A percentile compares a stretch with the other conserved stretches of the same genome.
Evolutionary conservation across 345 rosid genomes (phyloP).

Genomic region (Eucalyptus marginata): DNA sequence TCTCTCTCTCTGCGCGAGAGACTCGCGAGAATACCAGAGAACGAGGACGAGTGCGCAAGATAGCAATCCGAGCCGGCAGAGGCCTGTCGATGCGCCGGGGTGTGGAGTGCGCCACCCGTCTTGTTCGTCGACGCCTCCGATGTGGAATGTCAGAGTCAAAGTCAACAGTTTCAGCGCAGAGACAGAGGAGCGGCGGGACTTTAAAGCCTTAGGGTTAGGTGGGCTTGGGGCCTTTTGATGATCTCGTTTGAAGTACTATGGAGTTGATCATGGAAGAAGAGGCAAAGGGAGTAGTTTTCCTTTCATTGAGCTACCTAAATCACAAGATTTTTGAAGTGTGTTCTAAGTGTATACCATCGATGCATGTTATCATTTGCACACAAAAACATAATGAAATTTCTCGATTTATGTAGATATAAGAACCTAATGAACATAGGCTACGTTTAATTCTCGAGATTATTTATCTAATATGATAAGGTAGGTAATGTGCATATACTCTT

Average conservation of each 20-base stretch:
- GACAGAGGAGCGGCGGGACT: not conserved
- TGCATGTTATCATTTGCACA: not conserved
- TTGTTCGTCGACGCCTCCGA: not conserved
- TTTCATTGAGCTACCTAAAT: not conserved
- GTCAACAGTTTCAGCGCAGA: not conserved
- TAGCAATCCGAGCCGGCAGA: not conserved
- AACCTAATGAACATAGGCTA: not conserved
- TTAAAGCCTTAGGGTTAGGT: not conserved
- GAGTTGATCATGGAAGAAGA: not conserved
- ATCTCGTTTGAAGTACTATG: not conserved
- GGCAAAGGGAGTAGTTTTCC: not conserved
- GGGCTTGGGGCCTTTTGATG: not conserved
- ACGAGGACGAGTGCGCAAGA: not conserved
- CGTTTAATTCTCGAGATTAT: not conserved
- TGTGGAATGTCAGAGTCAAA: not conserved
- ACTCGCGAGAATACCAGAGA: not conserved
- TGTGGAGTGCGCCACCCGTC: not conserved
- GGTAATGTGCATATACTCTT: not conserved
- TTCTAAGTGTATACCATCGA: not conserved
- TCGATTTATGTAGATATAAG: not conserved
- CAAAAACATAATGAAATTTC: not conserved
- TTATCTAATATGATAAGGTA: accelerated
- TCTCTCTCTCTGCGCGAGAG: not conserved
- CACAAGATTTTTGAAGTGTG: not conserved
- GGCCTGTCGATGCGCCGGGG: not conserved